phyloP scores from a whole-genome alignment of 108 stramenopile genomes.

The Cyclotella sp. region DNA sequence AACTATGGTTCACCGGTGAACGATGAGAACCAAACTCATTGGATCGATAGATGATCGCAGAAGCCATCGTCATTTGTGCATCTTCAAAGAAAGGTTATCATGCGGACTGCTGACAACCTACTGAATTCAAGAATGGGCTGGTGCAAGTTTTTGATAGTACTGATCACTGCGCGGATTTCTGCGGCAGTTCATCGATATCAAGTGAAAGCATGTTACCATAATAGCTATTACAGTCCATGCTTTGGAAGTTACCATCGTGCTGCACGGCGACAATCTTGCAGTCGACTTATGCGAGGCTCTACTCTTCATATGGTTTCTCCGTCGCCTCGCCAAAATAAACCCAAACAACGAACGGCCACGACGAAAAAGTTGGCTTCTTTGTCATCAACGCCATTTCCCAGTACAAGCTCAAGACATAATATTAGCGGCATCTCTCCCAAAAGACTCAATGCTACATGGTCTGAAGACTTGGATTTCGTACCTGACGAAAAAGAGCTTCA shows the following conservation, averaged over 20 bases:
- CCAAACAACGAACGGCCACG: not conserved
- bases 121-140: not conserved
- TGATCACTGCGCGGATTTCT: not conserved
- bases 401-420: not conserved
- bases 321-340: not conserved
- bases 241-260: not conserved
- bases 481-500: not conserved
- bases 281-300: not conserved
- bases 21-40: not conserved
- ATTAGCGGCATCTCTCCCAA: not conserved
- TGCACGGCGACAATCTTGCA: too few species aligned
- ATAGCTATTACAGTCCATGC: not conserved
- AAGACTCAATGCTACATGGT: conserved; percentile 23
- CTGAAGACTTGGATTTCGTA: conserved; percentile 5
- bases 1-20: not conserved
- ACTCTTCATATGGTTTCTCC: not conserved
- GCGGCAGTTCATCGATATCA: not conserved
- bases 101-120: not conserved
- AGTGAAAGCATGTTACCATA: not conserved
- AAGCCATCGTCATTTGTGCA: too few species aligned
- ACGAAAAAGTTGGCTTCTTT: conserved; percentile 12
- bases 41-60: too few species aligned
- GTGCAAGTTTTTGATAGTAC: not conserved
- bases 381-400: conserved; percentile 19
- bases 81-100: not conserved